Evolutionary conservation across 148 eudicot species (phyloP), one percentile per base, ranked within the genome.

Genomic region (Cornus florida): DNA sequence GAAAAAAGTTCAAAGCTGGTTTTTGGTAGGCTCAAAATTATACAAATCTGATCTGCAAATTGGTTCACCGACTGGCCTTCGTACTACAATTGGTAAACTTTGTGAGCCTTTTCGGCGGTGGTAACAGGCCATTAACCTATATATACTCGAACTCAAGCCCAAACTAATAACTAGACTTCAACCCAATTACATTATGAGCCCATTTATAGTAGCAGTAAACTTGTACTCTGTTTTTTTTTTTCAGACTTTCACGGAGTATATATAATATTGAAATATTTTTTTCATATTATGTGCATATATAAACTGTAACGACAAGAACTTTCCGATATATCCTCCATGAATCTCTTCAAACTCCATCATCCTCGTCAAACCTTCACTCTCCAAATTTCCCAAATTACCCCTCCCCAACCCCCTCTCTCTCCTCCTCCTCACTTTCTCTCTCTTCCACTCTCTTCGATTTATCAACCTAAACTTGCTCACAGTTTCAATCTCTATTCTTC

Each of bases 401-500:
- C 10, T 67, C 23, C 50, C 53, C 24, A 12, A 0, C 19, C 24
- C 23, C 23, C 78, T 43, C 65, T 31, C 48, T 31, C 32, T n/a
- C 17, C 79, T n/a, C 17, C 79, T 31, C 79, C 48, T 60, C 46
- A 31, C 65, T 76, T 62, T 20, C 46, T 68, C 72, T 68, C 70
- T 76, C 67, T 46, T 14, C 71, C 23, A 6, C 14, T 38, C 33
- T 64, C 70, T 43, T 33, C 57, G 39, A 12, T 35, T 17, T 19
- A 28, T 70, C 74, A 4, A 33, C 67, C 67, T 12, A 56, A 48
- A 31, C 41, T 67, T 13, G 11, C 59, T 56, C 60, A 70, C 73
- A 33, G 66, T 17, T 23, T 48, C 77, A 83, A 57, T 78, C 70
- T 76, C 33, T 22, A 23, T 22, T 72, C 74, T 19, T 0, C 71